Conservation (phyloP, 2,329 filamentous ascomycete species). For the Stylonectria norvegica region DNA sequence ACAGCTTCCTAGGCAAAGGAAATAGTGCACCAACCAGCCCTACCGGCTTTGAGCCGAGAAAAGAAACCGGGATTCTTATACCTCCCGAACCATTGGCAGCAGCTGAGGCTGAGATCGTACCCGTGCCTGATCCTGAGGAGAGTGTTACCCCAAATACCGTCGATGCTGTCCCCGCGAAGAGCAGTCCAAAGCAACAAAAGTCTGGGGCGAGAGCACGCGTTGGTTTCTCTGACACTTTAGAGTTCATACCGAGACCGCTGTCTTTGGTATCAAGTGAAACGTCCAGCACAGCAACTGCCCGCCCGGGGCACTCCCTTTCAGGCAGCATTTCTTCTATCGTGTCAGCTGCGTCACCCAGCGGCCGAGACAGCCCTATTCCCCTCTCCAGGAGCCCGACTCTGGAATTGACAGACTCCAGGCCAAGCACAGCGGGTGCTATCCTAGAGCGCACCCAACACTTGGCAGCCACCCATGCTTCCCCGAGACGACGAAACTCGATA, state of each 20-base stretch:
- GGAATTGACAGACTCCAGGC: conserved; percentile 50
- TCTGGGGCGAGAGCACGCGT: conserved; percentile 59
- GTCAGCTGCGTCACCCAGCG: conserved; percentile 49
- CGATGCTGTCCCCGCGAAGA: conserved; percentile 5
- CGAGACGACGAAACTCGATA: conserved; percentile 57
- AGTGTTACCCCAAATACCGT: conserved; percentile 1
- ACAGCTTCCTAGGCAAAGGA: conserved; percentile 49
- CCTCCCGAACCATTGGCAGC: conserved; percentile 5
- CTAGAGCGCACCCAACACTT: conserved; percentile 47
- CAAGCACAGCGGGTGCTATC: conserved; percentile 69
- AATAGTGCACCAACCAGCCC: conserved; percentile 66
- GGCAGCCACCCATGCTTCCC: conserved; percentile 29
- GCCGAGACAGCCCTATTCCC: conserved; percentile 39
- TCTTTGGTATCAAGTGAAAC: conserved; percentile 84
- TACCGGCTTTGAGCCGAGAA: conserved; percentile 39
- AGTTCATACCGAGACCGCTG: conserved; percentile 77
- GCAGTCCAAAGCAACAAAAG: conserved; percentile 28
- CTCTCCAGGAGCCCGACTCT: conserved; percentile 40
- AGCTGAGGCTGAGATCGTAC: conserved; percentile 4
- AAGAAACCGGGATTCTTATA: conserved; percentile 22
- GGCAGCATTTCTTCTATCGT: conserved; percentile 78
- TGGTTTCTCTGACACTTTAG: conserved; percentile 78
- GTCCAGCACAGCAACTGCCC: conserved; percentile 69
- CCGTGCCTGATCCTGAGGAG: conserved; percentile 5
- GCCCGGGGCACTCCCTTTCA: conserved; percentile 68